Conservation (phyloP, 345 rosid species). For the thale cress (Arabidopsis thaliana) region TAIR10.1 NC_003076.8:734001-734500, state of each 20-base stretch:
- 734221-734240: conserved; percentile 26
- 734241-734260: conserved; percentile 44
- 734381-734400: conserved; percentile 29
- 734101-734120: conserved; percentile 27
- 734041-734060: background rate
- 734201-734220: conserved; percentile 15
- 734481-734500: background rate
- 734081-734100: conserved; percentile 29
- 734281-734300: conserved; percentile 47
- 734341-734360: conserved; percentile 34
- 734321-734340: conserved; percentile 48
- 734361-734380: conserved; percentile 40
- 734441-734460: background rate
- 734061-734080: conserved; percentile 42
- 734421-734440: background rate
- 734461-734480: background rate
- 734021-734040: conserved; percentile 16
- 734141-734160: background rate
- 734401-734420: background rate
- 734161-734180: background rate
- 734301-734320: conserved; percentile 42
- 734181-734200: background rate
- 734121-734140: conserved; percentile 35
- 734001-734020: background rate
- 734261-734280: conserved; percentile 51